A percentile compares a stretch with the other conserved stretches of the same genome.
These are phyloP conservation scores for Phyllosticta citrichinensis DNA, from an alignment of 2,329 filamentous ascomycete species.

Conservation along the genomic window DNA sequence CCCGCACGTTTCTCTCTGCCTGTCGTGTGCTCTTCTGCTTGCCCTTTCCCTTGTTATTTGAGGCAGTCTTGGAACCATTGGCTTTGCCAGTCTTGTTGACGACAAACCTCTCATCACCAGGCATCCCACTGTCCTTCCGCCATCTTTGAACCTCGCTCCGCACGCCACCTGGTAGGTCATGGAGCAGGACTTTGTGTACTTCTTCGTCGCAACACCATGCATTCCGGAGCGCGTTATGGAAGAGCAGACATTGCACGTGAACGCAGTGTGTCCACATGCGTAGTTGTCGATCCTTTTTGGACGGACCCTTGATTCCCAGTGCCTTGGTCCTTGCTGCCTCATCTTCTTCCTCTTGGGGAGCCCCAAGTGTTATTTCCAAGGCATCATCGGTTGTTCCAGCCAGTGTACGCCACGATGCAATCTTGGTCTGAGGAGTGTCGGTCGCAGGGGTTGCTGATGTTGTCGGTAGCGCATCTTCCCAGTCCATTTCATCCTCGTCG, in stretches of 20 bases:
- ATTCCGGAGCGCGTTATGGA: constrained; percentile 67
- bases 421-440: background rate
- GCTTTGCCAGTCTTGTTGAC: constrained; percentile 2
- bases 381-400: constrained; percentile 16
- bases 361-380: constrained; percentile 14
- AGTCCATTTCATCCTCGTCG: constrained; percentile 24
- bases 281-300: constrained; percentile 73
- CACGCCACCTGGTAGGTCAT: constrained; percentile 20
- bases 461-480: constrained; percentile 29
- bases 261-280: constrained; percentile 73
- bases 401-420: background rate
- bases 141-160: constrained; percentile 28
- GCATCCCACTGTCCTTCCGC: constrained; percentile 68
- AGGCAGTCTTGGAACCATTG: constrained; percentile 11
- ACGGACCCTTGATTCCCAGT: constrained; percentile 70
- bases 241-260: constrained; percentile 80
- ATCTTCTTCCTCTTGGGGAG: background rate
- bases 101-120: constrained; percentile 24
- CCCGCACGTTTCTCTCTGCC: constrained; percentile 39
- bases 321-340: constrained; percentile 26
- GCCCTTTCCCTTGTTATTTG: constrained; percentile 25
- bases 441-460: constrained; percentile 16
- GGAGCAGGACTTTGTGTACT: constrained; percentile 23
- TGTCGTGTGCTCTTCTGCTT: constrained; percentile 31
- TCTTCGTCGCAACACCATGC: constrained; percentile 26